Percentiles rank a stretch among this genome's conserved stretches.
These are phyloP conservation scores for Alternaria incomplexa DNA, from an alignment of 2,329 filamentous ascomycete species.

Conservation along the genomic window DNA sequence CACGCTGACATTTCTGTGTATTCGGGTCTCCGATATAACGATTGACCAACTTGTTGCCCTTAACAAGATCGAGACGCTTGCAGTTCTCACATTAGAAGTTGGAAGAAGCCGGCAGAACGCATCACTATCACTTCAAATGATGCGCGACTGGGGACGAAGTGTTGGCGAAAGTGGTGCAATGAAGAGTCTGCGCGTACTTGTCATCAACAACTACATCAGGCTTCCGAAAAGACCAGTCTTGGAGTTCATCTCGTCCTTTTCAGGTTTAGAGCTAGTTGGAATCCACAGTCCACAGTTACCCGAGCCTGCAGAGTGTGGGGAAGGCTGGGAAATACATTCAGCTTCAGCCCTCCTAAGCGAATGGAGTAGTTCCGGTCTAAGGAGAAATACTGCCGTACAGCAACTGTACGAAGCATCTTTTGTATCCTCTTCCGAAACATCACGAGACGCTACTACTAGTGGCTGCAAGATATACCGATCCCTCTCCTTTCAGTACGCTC, in stretches of 20 bases:
- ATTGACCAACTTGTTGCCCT: slow-evolving; percentile 23
- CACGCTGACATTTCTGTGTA: slow-evolving; percentile 26
- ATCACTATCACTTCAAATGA: slow-evolving; percentile 1
- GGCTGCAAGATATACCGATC: not conserved
- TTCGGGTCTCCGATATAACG: slow-evolving; percentile 14
- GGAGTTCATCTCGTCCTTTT: slow-evolving; percentile 16
- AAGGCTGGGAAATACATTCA: slow-evolving; percentile 3
- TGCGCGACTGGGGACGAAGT: slow-evolving; percentile 28
- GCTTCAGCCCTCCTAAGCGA: slow-evolving; percentile 1
- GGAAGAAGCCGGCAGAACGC: not conserved
- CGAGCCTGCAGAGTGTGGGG: not conserved
- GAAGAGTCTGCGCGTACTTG: slow-evolving; percentile 19
- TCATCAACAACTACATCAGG: slow-evolving; percentile 14
- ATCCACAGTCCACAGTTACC: not conserved
- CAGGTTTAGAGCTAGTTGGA: slow-evolving; percentile 21
- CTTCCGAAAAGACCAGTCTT: slow-evolving; percentile 7
- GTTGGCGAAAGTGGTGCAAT: slow-evolving; percentile 25
- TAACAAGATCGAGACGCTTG: slow-evolving; percentile 23
- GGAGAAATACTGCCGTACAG: slow-evolving; percentile 16
- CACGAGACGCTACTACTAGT: not conserved
- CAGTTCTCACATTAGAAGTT: slow-evolving; percentile 17
- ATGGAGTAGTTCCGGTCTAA: slow-evolving; percentile 8
- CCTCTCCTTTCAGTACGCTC: slow-evolving; percentile 4
- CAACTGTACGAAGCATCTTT: slow-evolving; percentile 16
- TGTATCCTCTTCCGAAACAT: not conserved